Base-by-base conservation (phyloP, 148 eudicot genomes). In the Vaccinium macrocarpon region DNA sequence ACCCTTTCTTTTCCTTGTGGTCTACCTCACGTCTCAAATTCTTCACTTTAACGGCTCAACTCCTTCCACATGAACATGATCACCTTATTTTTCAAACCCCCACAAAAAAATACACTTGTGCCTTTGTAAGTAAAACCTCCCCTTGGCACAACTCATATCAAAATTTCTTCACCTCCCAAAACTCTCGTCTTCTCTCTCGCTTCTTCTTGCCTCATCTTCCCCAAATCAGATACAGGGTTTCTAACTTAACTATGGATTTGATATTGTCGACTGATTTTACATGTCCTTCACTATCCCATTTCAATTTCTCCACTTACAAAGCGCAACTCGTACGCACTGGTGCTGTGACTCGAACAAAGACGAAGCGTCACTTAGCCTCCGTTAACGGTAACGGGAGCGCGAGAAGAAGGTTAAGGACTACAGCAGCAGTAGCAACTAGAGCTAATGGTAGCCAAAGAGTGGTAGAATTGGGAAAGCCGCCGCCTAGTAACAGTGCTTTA, bases 401-500 rank as follows among this genome's bases (percentile, higher is more conserved):
- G 80, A 86, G 71, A 86, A 84, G 82, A 84, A 55, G 57, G 14
- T 13, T 5, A n/a, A 21, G 32, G 52, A 27, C 18, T 48, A 77
- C 42, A 2, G 29, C 46, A 23, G 27, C 21, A 2, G 25, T 1
- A 77, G 14, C 35, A 15, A 35, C 29, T 10, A 53, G 82, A 42
- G 46, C 46, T 42, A 42, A 0, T 13, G 21, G 57, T 5, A 80
- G 46, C 72, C 48, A 42, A 61, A 27, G 51, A 52, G 10, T 29
- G 9, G 38, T 50, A 42, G 19, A 49, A 46, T 49, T 42, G 32
- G 51, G 32, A 18, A 68, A 11, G 72, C 51, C 82, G 18, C 53
- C 35, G 35, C 81, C 82, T 78, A 76, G 83, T 53, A 89, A 50
- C 46, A 95, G 88, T 85, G 99, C 99, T 57, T 77, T 93, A 84